Base-by-base conservation (phyloP, 1,284 basidiomycete species). In the Microbotryum lychnidis-dioicae region DNA sequence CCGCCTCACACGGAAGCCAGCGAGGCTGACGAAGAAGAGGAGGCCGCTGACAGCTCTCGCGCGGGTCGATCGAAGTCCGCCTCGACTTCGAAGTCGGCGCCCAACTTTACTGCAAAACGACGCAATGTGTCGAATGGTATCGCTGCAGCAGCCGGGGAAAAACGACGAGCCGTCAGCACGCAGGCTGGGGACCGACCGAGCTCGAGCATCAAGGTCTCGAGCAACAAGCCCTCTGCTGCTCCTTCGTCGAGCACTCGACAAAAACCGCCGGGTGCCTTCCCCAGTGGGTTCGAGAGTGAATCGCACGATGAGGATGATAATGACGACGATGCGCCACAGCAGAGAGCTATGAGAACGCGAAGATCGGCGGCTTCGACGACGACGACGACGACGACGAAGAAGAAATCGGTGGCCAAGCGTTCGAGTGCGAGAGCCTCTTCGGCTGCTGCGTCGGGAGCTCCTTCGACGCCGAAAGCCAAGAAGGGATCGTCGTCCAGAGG, bases 91-190 rank as follows among this genome's bases (percentile, higher is more conserved):
- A 56, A 58, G 25, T 53, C 56, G 6, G 60, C 62, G 1, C 53
- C 58, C 31, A 42, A 10, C 5, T 45, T 25, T 4, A 29, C 31
- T 3, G 14, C 49, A 2, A 61, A 61, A 53, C 55, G 52, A 18
- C 23, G 42, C 3, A 57, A 54, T 5, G 49, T 46, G 7, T 50
- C 56, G 18, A 49, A 46, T 5, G 27, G 52, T 16, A 37, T 23
- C 23, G 54, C 46, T 0, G n/a, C 29, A 5, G 21, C 31, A n/a
- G 25, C 50, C 5, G 55, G 25, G 4, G 66, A 65, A 51, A 68
- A 68, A 52, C 60, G 67, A 18, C 53, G 67, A 2, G 67, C 67
- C 20, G 65, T 68, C 6, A 51, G 47, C 16, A 54, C 25, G 18
- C 58, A 60, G 29, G 56, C 61, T 33, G 56, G 51, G 16, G 58